Evolutionary conservation across 1,139 yeast species (phyloP).

Genomic region (Saccharomycopsis hybrid): DNA sequence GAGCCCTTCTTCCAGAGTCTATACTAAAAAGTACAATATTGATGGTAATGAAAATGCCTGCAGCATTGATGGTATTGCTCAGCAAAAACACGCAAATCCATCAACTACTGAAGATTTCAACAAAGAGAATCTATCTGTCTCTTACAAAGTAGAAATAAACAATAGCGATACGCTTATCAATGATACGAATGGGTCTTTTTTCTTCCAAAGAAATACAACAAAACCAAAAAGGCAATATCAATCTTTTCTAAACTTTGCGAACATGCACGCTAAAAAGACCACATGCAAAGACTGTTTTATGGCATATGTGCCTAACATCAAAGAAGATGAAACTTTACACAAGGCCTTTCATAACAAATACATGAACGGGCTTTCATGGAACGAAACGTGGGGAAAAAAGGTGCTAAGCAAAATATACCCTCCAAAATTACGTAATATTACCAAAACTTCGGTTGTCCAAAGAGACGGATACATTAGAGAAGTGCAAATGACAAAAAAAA

Average conservation of each 20-base stretch:
- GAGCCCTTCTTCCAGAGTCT: not conserved
- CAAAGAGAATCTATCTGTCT: not conserved
- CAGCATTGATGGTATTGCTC: not conserved
- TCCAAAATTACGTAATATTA: conserved; percentile 1
- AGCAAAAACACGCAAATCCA: not conserved
- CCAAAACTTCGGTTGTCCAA: conserved; percentile 1
- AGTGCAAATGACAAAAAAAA: conserved; percentile 27
- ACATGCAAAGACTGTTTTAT: conserved; percentile 51
- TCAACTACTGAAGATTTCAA: not conserved
- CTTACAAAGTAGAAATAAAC: conserved; percentile 1
- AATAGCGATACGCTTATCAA: conserved; percentile 6
- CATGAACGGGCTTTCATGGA: conserved; percentile 44
- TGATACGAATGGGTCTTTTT: not conserved
- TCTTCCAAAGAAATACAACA: conserved; percentile 4
- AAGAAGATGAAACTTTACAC: conserved; percentile 44
- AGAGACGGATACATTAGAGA: conserved; percentile 12
- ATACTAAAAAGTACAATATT: not conserved
- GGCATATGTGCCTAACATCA: conserved; percentile 45
- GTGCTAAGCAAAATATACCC: conserved; percentile 17
- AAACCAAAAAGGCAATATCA: not conserved
- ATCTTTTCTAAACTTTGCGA: conserved; percentile 3
- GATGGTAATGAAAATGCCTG: too few species aligned
- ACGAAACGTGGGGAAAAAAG: conserved; percentile 26
- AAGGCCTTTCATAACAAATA: conserved; percentile 41
- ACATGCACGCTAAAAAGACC: not conserved